These are phyloP conservation scores for Venturia effusa DNA, from an alignment of 2,329 filamentous ascomycete genomes.

Conservation along the genomic window DNA sequence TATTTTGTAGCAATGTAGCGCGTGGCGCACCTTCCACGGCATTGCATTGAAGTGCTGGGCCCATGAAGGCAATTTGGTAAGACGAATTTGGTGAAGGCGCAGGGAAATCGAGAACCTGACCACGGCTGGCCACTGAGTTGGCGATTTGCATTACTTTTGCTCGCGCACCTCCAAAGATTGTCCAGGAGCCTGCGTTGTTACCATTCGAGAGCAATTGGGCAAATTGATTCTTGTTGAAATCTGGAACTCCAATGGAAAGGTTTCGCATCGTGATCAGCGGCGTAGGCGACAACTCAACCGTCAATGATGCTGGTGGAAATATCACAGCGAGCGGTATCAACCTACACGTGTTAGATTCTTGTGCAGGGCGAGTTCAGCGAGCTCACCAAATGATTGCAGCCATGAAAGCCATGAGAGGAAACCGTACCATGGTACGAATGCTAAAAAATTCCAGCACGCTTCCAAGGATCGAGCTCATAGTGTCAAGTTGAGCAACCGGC, in stretches of 20 bases:
- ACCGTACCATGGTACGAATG: not conserved
- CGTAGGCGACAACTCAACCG: not conserved
- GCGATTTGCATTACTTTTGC: not conserved
- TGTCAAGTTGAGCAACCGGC: not conserved
- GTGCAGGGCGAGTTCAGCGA: not conserved
- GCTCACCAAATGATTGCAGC: not conserved
- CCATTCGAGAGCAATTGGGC: not conserved
- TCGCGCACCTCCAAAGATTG: not conserved
- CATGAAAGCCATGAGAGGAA: not conserved
- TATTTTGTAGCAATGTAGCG: not conserved
- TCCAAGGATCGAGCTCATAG: not conserved
- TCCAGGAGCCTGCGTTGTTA: not conserved
- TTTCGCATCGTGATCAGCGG: not conserved
- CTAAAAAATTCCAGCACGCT: not conserved
- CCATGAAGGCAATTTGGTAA: not conserved
- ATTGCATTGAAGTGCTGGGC: not conserved
- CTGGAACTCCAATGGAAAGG: not conserved
- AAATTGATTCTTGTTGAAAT: conserved; percentile 6
- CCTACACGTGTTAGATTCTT: not conserved
- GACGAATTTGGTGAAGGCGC: not conserved
- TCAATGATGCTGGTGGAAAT: not conserved
- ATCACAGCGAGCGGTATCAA: not conserved
- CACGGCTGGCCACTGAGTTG: not conserved
- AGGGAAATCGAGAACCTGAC: not conserved
- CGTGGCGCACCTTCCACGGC: not conserved